Conservation (phyloP, 139 green algal genomes). For the Limnomonas spitsbergensis region DNA sequence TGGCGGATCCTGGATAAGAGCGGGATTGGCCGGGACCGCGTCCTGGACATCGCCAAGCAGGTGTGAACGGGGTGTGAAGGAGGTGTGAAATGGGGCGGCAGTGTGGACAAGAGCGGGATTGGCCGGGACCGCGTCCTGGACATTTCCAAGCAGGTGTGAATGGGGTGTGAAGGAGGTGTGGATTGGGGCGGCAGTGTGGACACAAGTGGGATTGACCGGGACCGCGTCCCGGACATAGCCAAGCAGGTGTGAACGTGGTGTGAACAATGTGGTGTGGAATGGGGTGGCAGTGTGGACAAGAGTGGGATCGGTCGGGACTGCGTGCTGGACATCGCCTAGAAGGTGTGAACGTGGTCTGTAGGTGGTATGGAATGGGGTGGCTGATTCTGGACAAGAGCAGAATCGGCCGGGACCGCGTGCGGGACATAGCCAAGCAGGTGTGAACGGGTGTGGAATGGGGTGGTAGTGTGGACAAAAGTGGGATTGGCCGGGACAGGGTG, state of each 20-base stretch:
- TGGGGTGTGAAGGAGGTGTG: no score
- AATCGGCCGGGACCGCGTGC: conserved; percentile 34
- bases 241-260: conserved; percentile 36
- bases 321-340: conserved; percentile 32
- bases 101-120: conserved; percentile 47
- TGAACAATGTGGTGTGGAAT: conserved; percentile 50
- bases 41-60: conserved; percentile 36
- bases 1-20: conserved; percentile 59
- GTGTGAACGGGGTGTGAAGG: no score
- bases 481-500: conserved; percentile 39
- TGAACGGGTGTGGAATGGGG: no score
- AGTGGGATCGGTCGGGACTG: conserved; percentile 41
- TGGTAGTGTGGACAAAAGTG: conserved; percentile 36
- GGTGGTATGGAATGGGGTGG: no score
- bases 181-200: conserved; percentile 23
- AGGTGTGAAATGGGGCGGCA: not conserved
- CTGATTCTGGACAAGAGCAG: conserved; percentile 53
- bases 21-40: conserved; percentile 39
- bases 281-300: conserved; percentile 58
- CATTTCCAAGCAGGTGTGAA: conserved; percentile 36
- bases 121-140: conserved; percentile 32
- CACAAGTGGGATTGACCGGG: conserved; percentile 41
- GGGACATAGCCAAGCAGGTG: conserved; percentile 38
- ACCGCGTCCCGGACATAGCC: conserved; percentile 34
- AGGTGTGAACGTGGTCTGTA: no score